Conservation (phyloP, 2,329 filamentous ascomycete species). For the Botrytis hyacinthi region DNA sequence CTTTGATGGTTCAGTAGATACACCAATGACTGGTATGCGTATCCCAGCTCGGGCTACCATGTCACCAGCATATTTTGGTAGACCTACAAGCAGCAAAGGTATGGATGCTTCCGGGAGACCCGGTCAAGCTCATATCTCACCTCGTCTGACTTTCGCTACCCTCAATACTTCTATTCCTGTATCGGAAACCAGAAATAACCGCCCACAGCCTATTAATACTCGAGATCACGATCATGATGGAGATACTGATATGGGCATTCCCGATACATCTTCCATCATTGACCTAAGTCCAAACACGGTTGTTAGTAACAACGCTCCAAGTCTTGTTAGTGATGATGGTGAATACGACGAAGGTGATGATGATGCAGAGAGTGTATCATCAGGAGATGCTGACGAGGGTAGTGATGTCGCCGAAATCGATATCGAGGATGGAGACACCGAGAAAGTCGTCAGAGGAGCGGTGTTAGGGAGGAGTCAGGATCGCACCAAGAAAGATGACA, state of each 20-base stretch:
- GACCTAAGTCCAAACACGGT: constrained; percentile 68
- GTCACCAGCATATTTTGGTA: constrained; percentile 48
- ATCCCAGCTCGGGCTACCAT: constrained; percentile 58
- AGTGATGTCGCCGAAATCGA: constrained; percentile 62
- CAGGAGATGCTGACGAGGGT: constrained; percentile 54
- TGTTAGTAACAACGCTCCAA: constrained; percentile 73
- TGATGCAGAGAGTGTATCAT: constrained; percentile 49
- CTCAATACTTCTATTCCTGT: constrained; percentile 30
- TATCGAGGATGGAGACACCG: constrained; percentile 50
- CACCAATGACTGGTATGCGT: constrained; percentile 47
- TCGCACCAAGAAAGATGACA: constrained; percentile 36
- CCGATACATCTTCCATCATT: constrained; percentile 51
- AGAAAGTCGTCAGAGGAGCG: constrained; percentile 34
- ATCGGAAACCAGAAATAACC: constrained; percentile 24
- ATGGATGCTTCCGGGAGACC: constrained; percentile 38
- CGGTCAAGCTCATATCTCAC: constrained; percentile 44
- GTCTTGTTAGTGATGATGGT: constrained; percentile 76
- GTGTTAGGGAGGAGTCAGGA: constrained; percentile 32
- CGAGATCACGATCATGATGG: constrained; percentile 28
- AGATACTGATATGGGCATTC: constrained; percentile 44
- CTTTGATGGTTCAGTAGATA: constrained; percentile 40
- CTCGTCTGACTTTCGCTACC: constrained; percentile 41
- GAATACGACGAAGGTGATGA: constrained; percentile 73
- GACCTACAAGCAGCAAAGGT: constrained; percentile 59
- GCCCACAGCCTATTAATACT: constrained; percentile 22